Percentiles rank a stretch among this genome's conserved stretches.
Evolutionary conservation across 129 eudicot species (phyloP).

Genomic region (Erigeron canadensis): DNA sequence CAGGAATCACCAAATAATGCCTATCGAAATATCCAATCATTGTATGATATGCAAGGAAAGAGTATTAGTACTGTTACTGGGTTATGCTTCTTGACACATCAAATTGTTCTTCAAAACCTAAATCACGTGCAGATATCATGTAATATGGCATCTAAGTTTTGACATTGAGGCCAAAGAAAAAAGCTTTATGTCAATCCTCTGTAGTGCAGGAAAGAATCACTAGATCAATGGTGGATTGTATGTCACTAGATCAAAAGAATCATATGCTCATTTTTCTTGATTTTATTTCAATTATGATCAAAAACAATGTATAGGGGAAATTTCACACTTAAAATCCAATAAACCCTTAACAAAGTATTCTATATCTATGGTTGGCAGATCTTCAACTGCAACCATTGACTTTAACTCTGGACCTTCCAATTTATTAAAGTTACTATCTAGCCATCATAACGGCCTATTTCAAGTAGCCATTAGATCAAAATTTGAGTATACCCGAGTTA

Average conservation of each 20-base stretch:
- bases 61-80: not conserved
- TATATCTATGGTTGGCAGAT: too few relatives aligned
- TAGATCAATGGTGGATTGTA: not conserved
- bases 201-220: not conserved
- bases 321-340: too few relatives aligned
- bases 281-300: not conserved
- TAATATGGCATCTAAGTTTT: not conserved
- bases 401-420: too few relatives aligned
- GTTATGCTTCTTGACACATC: not conserved
- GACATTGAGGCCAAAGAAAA: not conserved
- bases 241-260: too few relatives aligned
- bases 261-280: not conserved
- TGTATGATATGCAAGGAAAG: not conserved
- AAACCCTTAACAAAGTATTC: too few relatives aligned
- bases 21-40: conserved; percentile 28
- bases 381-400: too few relatives aligned
- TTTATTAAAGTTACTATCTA: too few relatives aligned
- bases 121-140: not conserved
- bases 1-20: conserved; percentile 94
- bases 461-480: too few relatives aligned
- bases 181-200: not conserved
- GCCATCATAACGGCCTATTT: too few relatives aligned
- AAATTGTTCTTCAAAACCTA: not conserved
- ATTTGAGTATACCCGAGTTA: too few relatives aligned
- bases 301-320: not conserved